Evolutionary conservation across 345 rosid species (phyloP).

Genomic region (Linum tenue): DNA sequence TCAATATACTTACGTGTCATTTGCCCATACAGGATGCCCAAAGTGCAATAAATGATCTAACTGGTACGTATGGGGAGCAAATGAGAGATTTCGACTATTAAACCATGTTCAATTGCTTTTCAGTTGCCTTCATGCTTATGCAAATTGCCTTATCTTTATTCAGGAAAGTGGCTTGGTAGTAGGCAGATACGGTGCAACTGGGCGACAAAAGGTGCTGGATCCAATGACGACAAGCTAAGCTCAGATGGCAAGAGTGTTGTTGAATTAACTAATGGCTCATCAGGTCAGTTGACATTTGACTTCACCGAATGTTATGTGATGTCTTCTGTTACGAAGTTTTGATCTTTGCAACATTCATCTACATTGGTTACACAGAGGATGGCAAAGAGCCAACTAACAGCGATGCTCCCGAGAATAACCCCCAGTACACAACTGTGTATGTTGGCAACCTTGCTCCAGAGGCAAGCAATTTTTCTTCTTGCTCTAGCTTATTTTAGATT

Average conservation of each 20-base stretch:
- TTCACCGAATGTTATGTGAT: neutral
- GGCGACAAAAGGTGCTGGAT: conserved; percentile 88
- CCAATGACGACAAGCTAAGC: conserved; percentile 75
- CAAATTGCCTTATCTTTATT: neutral
- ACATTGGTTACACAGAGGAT: conserved; percentile 53
- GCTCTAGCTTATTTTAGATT: neutral
- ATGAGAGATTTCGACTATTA: neutral
- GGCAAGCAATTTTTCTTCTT: conserved; percentile 31
- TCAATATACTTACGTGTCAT: conserved; percentile 1
- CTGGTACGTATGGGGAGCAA: conserved; percentile 41
- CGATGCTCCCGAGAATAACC: conserved; percentile 90
- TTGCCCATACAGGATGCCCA: conserved; percentile 72
- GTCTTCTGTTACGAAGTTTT: neutral
- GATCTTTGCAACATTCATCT: neutral
- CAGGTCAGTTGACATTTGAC: conserved; percentile 38
- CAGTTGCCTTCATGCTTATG: neutral
- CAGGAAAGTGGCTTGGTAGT: conserved; percentile 96
- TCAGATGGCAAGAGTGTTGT: conserved; percentile 80
- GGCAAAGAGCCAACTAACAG: conserved; percentile 62
- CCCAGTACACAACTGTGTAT: conserved; percentile 89
- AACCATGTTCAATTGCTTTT: neutral
- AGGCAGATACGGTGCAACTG: conserved; percentile 96
- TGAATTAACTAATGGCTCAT: conserved; percentile 75
- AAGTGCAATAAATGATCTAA: conserved; percentile 86
- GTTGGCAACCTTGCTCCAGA: conserved; percentile 94